These are phyloP conservation scores for Candida sp. DNA, from an alignment of 1,139 yeast genomes.

Conservation along the genomic window DNA sequence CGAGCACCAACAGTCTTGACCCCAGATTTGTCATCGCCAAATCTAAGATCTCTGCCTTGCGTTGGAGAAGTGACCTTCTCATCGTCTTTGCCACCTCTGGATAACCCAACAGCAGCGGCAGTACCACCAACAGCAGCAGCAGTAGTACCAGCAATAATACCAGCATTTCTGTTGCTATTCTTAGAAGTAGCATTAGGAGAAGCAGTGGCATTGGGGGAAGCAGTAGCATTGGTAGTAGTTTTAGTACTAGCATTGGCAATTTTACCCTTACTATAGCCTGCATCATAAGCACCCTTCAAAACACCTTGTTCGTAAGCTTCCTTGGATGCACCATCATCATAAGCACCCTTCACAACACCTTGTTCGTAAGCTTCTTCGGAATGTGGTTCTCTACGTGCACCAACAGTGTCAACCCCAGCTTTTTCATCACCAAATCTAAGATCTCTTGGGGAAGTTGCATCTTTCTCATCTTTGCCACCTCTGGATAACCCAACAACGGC, in stretches of 20 bases:
- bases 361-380: constrained; percentile 4
- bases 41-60: constrained; percentile 3
- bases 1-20: constrained; percentile 6
- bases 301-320: neutral
- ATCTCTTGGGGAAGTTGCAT: neutral
- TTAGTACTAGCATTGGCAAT: constrained; percentile 6
- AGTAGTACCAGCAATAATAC: constrained; percentile 4
- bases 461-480: constrained; percentile 2
- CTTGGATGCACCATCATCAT: neutral
- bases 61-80: neutral
- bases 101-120: constrained; percentile 3
- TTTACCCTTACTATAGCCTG: constrained; percentile 11
- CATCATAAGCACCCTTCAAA: constrained; percentile 9
- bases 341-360: neutral
- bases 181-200: neutral
- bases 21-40: constrained; percentile 3
- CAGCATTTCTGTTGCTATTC: constrained; percentile 6
- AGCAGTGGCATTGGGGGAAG: constrained; percentile 2
- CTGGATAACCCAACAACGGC: constrained; percentile 7
- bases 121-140: constrained; percentile 3
- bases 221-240: constrained; percentile 3
- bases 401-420: constrained; percentile 8
- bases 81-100: constrained; percentile 6
- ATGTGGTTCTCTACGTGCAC: neutral
- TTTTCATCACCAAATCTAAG: constrained; percentile 1